Evolutionary conservation across 768 basidiomycete species (phyloP).

Genomic region (Gautieria morchelliformis): DNA sequence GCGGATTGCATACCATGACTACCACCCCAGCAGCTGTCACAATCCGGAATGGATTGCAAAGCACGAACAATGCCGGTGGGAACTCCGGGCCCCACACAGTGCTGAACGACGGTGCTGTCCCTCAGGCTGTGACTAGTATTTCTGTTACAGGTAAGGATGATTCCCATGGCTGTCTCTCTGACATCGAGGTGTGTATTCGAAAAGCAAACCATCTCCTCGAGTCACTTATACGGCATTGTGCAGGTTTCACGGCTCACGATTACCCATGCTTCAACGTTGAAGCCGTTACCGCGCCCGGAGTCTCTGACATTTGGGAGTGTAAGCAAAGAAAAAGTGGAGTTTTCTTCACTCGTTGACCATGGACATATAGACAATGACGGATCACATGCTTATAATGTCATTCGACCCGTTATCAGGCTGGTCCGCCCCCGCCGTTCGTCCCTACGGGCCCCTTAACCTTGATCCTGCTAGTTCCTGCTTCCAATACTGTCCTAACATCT

Average conservation of each 20-base stretch:
- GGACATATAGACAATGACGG: constrained; percentile 42
- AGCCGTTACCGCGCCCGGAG: constrained; percentile 39
- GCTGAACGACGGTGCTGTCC: too few species aligned
- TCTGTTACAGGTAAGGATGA: neutral
- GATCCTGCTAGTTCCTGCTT: constrained; percentile 49
- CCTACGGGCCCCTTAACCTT: constrained; percentile 49
- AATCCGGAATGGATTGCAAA: neutral
- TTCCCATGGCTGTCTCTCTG: neutral
- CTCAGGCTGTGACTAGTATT: too few species aligned
- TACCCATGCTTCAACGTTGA: constrained; percentile 35
- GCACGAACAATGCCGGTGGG: neutral
- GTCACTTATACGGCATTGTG: neutral
- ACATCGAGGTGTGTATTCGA: neutral
- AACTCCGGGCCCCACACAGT: neutral
- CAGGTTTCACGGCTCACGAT: constrained; percentile 51
- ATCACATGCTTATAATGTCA: constrained; percentile 70
- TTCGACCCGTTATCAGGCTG: constrained; percentile 56
- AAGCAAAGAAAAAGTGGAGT: constrained; percentile 12
- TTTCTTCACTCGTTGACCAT: neutral
- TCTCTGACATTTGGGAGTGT: constrained; percentile 51
- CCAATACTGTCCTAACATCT: constrained; percentile 51
- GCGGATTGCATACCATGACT: neutral
- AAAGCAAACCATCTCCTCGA: neutral
- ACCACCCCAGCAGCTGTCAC: neutral
- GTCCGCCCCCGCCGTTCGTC: constrained; percentile 64